phyloP scores from a whole-genome alignment of 805 yeast species.

The Scheffersomyces ergatensis region DNA sequence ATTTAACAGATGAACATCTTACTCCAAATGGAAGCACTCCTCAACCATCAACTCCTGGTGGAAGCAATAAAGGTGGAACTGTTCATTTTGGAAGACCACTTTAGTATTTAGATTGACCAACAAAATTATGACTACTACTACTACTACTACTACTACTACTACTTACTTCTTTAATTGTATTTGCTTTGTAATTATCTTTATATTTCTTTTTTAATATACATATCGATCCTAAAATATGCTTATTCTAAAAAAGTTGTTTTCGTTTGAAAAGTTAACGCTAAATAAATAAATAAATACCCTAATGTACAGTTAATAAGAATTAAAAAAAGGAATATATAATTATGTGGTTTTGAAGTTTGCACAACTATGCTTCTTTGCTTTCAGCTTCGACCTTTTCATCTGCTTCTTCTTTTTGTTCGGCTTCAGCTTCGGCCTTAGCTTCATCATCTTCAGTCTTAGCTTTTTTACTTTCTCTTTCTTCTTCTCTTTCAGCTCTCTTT shows the following conservation, averaged over 20 bases:
- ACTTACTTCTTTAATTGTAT: no score
- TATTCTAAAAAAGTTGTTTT: background rate
- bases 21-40: constrained; percentile 5
- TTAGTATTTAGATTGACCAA: constrained; percentile 2
- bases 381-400: constrained; percentile 11
- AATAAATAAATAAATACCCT: background rate
- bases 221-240: background rate
- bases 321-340: background rate
- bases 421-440: constrained; percentile 19
- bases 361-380: constrained; percentile 14
- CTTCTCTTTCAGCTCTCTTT: constrained; percentile 50
- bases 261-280: background rate
- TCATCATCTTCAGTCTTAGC: constrained; percentile 14
- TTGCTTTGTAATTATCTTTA: constrained; percentile 1
- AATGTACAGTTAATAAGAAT: background rate
- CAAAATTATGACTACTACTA: background rate
- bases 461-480: constrained; percentile 18
- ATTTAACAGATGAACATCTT: background rate
- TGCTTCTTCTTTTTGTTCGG: constrained; percentile 13
- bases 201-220: constrained; percentile 1
- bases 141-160: no score
- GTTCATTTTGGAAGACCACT: constrained; percentile 32
- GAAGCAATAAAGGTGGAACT: constrained; percentile 16
- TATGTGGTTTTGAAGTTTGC: constrained; percentile 18
- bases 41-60: constrained; percentile 24